Base-by-base conservation (phyloP, 352 stramenopile species). In the Globisporangium polare region DNA sequence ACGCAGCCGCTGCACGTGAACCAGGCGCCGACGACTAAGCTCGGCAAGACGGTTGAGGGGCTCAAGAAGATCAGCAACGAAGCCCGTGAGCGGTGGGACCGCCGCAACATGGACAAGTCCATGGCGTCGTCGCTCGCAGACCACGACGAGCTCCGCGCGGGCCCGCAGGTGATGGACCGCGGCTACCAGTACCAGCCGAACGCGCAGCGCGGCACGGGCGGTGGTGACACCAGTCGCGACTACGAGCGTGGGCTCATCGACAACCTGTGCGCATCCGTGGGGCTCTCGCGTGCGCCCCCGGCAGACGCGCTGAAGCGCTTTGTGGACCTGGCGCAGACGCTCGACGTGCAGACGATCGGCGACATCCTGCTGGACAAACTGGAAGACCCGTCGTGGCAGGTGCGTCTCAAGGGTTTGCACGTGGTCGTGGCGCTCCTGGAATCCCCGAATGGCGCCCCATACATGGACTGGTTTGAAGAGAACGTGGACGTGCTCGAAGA, bases 61-160 rank as follows among this genome's bases (percentile, higher is more conserved):
- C 65, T 95, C n/a, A 88, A 89, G 69, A 91, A 92, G 69, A 89
- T 93, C 58, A 80, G 84, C 15, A 74, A 80, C 29, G 80, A 88
- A 58, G 84, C 83, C 15, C 77, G 86, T 20, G 86, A 95, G 37
- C 89, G 84, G 29, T 95, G 85, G 84, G 84, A 95, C 22, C 80
- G 84, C 18, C 86, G 86, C 39, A 94, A 95, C 77, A 93, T 95
- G 80, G 86, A 95, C 69, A 94, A 94, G 69, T 92, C 83, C 17
- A 95, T 95, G 73, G 84, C 75, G n/a, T 89, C 83, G n/a, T 95
- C 86, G 10, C 69, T 95, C 18, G 84, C 86, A 41, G 86, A 95
- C 65, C 83, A 95, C 62, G 86, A 95, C 46, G 86, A 94, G 52
- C 64, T 94, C 43, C 79, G 71, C n/a, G 78, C 83, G 8, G 83